Base-by-base conservation (phyloP, 169 alveolate genomes). In the Plasmodium cynomolgi region DNA sequence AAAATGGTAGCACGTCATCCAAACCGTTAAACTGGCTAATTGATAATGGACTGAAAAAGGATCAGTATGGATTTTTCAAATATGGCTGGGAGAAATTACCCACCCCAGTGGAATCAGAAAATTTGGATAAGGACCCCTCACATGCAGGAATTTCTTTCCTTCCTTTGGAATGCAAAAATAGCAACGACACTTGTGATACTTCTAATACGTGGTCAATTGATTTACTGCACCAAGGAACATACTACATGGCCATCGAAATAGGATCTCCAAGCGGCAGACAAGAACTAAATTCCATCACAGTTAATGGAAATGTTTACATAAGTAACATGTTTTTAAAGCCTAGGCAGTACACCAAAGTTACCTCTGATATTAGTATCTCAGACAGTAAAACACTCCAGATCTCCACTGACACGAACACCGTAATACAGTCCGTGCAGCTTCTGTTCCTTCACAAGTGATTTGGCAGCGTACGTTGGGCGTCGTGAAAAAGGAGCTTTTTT, bases 221-320 rank as follows among this genome's bases (percentile, higher is more conserved):
- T 39, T 83, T 91, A 34, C 44, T 71, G 31, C 95, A 91, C 58
- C 73, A 62, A 34, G 95, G 95, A 34, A 71, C 84, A 29, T 91
- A 91, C 75, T 91, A 68, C 47, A 58, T 91, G 37, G 39, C 95
- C 34, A 54, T 91, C 50, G 95, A 91, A 82, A 91, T 91, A 29
- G 95, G 95, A n/a, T 91, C 95, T 11, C 95, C 95, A 6, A 44
- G 71, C n/a, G 95, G 95, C 26, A 91, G 62, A 44, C 95, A 91
- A 82, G 92, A 91, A 72, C 44, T 81, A 44, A 81, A 91, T 82
- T 91, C 91, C 58, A 91, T 91, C 44, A 81, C 82, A 91, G 81
- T 91, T 29, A 91, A 91, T 81, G 92, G 82, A 4, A 84, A 81
- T n/a, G 50, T 81, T 17, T 91, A 81, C 58, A 91, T 91, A 91